These are phyloP conservation scores for Monilinia fructigena DNA, from an alignment of 2,329 filamentous ascomycete species.

Conservation along the genomic window DNA sequence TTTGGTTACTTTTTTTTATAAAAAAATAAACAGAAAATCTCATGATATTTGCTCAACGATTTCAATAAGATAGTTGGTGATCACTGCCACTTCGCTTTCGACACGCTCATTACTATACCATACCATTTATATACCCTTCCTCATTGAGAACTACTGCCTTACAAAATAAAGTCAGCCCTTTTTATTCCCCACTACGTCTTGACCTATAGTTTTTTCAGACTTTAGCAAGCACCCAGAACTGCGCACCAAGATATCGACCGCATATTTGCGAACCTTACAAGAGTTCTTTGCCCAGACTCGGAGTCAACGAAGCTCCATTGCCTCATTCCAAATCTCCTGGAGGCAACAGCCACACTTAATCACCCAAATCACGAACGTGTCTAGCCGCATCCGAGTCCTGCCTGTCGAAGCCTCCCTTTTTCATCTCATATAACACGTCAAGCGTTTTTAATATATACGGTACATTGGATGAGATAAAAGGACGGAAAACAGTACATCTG, in stretches of 20 bases:
- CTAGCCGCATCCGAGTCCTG: slow-evolving; percentile 17
- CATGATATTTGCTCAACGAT: slow-evolving; percentile 3
- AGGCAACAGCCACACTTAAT: slow-evolving; percentile 17
- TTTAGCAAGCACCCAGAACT: slow-evolving; percentile 9
- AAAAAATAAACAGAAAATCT: neutral
- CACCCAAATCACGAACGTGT: slow-evolving; percentile 19
- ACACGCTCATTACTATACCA: slow-evolving; percentile 11
- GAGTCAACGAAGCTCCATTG: slow-evolving; percentile 15
- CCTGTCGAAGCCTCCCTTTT: slow-evolving; percentile 13
- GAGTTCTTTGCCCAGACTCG: slow-evolving; percentile 5
- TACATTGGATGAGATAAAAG: slow-evolving; percentile 17
- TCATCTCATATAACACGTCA: slow-evolving; percentile 1
- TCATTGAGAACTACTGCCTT: slow-evolving; percentile 1
- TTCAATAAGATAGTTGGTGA: slow-evolving; percentile 12
- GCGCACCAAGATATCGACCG: slow-evolving; percentile 13
- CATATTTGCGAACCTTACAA: slow-evolving; percentile 13
- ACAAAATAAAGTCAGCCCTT: slow-evolving; percentile 5
- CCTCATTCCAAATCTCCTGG: slow-evolving; percentile 18
- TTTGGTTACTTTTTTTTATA: neutral
- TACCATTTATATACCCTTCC: slow-evolving; percentile 10
- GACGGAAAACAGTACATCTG: slow-evolving; percentile 8
- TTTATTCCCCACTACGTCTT: slow-evolving; percentile 1
- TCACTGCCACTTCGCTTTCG: slow-evolving; percentile 3
- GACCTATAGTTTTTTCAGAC: slow-evolving; percentile 12
- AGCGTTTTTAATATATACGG: slow-evolving; percentile 9